phyloP scores from a whole-genome alignment of 345 rosid genomes.

The Schrenkiella parvula region DNA sequence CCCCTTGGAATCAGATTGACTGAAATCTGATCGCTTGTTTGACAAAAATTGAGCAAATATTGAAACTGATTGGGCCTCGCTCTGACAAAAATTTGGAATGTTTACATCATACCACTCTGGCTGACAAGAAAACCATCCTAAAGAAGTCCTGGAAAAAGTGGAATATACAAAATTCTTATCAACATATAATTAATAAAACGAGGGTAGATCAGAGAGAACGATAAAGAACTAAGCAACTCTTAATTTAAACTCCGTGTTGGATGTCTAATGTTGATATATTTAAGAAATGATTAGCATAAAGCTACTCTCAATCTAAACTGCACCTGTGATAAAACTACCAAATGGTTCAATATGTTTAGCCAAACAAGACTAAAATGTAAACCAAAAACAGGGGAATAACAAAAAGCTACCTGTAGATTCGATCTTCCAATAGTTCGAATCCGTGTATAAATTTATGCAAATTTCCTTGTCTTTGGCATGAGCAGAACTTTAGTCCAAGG shows the following conservation, averaged over 20 bases:
- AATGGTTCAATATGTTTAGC: neutral
- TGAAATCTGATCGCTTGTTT: slow-evolving; percentile 48
- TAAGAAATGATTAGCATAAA: neutral
- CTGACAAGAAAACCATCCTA: slow-evolving; percentile 90
- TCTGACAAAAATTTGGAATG: slow-evolving; percentile 52
- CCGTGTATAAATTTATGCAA: slow-evolving; percentile 64
- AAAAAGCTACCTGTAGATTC: slow-evolving; percentile 63
- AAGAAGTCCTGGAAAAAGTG: slow-evolving; percentile 56
- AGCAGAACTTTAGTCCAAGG: slow-evolving; percentile 85
- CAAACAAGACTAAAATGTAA: neutral
- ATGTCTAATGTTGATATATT: neutral
- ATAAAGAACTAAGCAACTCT: neutral
- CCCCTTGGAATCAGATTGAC: slow-evolving; percentile 50
- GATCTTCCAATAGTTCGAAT: slow-evolving; percentile 78
- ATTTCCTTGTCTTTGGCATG: slow-evolving; percentile 69
- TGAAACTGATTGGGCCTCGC: slow-evolving; percentile 80
- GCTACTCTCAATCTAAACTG: neutral
- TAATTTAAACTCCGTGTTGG: too few relatives aligned
- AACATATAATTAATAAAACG: neutral
- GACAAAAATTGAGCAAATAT: slow-evolving; percentile 62
- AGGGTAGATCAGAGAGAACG: neutral
- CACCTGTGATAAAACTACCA: neutral
- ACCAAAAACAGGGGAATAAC: neutral
- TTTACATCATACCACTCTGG: slow-evolving; percentile 73
- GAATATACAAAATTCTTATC: slow-evolving; percentile 14